Evolutionary conservation across 495 filamentous ascomycete genomes (phyloP), one percentile per base, ranked within the genome.

Genomic region (Choiromyces venosus): DNA sequence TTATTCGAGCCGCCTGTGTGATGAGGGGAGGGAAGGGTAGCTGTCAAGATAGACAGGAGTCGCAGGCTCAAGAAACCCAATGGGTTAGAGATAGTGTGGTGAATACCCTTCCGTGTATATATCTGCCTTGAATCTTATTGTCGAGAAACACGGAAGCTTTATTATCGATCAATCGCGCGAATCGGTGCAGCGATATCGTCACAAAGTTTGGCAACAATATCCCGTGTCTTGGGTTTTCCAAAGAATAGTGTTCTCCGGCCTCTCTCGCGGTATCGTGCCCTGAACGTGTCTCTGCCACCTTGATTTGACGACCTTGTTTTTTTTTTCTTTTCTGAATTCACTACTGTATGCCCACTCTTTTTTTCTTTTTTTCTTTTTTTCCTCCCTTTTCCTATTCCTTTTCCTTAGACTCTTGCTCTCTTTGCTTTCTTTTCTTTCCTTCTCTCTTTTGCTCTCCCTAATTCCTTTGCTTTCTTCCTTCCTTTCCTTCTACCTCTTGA

Each of bases 151-250:
- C 74, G 75, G 70, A 73, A 77, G 69, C 75, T 39, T 70, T 70
- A 73, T 67, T 36, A 52, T 73, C 69, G 66, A 46, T 73, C 75
- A 76, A 76, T 72, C 75, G 75, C 72, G 75, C 69, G 39, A 77
- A 77, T 76, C 40, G 69, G 74, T 77, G 44, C 70, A 77, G 75
- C 70, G 75, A 77, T 76, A 77, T 72, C 66, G 73, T 72, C 67
- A 69, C 75, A 77, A 74, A 56, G 66, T 74, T 61, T 77, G 42
- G 74, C 69, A 76, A 77, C 69, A 77, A 70, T 61, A 67, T 77
- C 69, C 75, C 74, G 75, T 77, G 74, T 72, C 74, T 77, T 77
- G 74, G 69, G 72, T 74, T 67, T n/a, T 72, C 74, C 67, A 74
- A 64, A 77, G 52, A 61, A 68, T 73, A 77, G 65, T 33, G 52